A percentile compares a stretch with the other conserved stretches of the same genome.
phyloP scores from a whole-genome alignment of 2,329 filamentous ascomycete genomes.

The Claviceps humidiphila region DNA sequence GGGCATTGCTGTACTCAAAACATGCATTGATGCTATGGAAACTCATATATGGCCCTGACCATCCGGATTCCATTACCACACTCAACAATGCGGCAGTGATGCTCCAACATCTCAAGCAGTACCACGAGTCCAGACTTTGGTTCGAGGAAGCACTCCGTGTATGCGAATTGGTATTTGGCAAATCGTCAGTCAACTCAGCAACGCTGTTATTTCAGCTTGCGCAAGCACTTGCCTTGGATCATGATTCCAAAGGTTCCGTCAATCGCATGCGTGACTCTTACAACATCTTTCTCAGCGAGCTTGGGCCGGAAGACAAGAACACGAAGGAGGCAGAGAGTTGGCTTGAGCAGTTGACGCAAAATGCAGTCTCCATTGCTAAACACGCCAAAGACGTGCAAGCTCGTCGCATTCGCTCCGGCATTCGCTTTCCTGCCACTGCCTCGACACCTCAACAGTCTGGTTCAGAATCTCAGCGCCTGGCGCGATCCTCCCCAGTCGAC shows the following conservation, averaged over 20 bases:
- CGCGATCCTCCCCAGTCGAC: constrained; percentile 38
- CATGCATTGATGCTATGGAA: constrained; percentile 95
- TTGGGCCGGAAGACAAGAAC: constrained; percentile 87
- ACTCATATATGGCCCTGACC: constrained; percentile 83
- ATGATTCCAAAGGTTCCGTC: constrained; percentile 84
- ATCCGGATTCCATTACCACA: constrained; percentile 96
- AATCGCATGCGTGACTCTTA: constrained; percentile 91
- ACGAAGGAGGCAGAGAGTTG: constrained; percentile 96
- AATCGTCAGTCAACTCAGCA: constrained; percentile 81
- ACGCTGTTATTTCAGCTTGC: constrained; percentile 95
- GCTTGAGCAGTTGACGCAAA: constrained; percentile 92
- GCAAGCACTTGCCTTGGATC: constrained; percentile 88
- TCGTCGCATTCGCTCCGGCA: constrained; percentile 55
- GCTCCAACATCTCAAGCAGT: constrained; percentile 90
- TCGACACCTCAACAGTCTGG: constrained; percentile 15
- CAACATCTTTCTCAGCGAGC: constrained; percentile 80
- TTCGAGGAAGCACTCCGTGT: constrained; percentile 86
- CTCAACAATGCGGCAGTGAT: constrained; percentile 98
- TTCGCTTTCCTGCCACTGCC: constrained; percentile 43
- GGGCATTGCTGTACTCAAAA: constrained; percentile 76
- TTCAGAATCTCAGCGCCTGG: constrained; percentile 19
- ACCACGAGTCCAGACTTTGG: constrained; percentile 89
- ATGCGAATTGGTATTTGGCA: constrained; percentile 81
- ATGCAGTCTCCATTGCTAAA: constrained; percentile 87
- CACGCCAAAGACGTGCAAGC: constrained; percentile 78